Conservation (phyloP, 176 grass and related monocot genomes). For the Tillandsia leiboldiana region DNA sequence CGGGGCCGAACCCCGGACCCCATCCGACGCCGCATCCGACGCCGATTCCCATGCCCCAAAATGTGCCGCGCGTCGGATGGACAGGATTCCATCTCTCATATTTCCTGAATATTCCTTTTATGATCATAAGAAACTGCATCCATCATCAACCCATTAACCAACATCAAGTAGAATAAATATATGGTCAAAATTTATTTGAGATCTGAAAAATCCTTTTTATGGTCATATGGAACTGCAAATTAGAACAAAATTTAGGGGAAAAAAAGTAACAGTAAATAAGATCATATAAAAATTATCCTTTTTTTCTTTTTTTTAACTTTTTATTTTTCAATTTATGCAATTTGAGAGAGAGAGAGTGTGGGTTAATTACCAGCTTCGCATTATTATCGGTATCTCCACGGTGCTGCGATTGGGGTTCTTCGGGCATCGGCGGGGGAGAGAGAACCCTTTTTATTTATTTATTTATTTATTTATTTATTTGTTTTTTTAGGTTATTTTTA, state of each 20-base stretch:
- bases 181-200: too few species aligned
- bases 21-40: constrained; percentile 87
- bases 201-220: too few species aligned
- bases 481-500: background rate
- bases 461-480: background rate
- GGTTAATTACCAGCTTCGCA: background rate
- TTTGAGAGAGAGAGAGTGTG: background rate
- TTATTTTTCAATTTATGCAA: background rate
- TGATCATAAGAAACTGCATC: constrained; percentile 58
- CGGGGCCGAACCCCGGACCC: constrained; percentile 86
- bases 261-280: background rate
- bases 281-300: background rate
- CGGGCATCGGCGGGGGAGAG: too few species aligned
- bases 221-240: background rate
- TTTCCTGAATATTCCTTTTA: constrained; percentile 65
- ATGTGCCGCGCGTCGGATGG: constrained; percentile 72
- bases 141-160: too few species aligned
- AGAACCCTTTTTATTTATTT: too few species aligned
- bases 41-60: constrained; percentile 83
- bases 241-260: background rate
- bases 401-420: background rate
- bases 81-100: constrained; percentile 94
- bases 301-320: background rate
- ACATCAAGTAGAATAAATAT: background rate
- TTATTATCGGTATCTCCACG: background rate